Conservation (phyloP, 495 filamentous ascomycete species). For the Monascus purpureus region DNA sequence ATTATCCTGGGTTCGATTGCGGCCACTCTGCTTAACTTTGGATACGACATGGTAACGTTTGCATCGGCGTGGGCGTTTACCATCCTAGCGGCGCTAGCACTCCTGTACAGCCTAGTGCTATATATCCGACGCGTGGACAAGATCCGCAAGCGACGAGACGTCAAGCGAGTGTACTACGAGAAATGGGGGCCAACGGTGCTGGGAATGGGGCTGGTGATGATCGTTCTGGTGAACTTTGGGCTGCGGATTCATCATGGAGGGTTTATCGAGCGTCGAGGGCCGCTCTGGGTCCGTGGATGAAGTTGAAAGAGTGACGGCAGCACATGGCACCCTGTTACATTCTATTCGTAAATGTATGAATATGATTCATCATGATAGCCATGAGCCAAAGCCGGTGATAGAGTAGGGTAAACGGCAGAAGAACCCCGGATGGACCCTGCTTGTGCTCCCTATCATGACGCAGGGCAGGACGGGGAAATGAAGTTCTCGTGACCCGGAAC, state of each 20-base stretch:
- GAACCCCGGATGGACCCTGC: no score
- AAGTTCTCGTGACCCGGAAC: no score
- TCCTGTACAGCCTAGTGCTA: conserved; percentile 66
- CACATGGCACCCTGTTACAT: no score
- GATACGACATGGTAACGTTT: conserved; percentile 40
- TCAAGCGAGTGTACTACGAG: conserved; percentile 70
- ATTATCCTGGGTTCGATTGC: conserved; percentile 91
- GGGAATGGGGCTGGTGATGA: conserved; percentile 55
- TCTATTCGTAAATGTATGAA: no score
- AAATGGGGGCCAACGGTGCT: conserved; percentile 71
- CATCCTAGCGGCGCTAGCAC: conserved; percentile 54
- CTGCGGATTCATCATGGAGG: conserved; percentile 22
- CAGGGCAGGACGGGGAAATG: no score
- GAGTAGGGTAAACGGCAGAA: no score
- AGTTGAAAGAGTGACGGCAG: no score
- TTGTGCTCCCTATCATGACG: no score
- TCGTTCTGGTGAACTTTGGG: conserved; percentile 65
- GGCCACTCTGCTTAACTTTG: conserved; percentile 84
- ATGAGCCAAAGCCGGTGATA: no score
- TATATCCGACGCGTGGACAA: conserved; percentile 80
- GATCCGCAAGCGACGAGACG: conserved; percentile 66
- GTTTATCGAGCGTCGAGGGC: no score
- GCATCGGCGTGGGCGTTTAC: conserved; percentile 67
- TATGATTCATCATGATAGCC: no score
- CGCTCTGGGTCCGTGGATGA: no score